Conservation (phyloP, 2,329 filamentous ascomycete genomes). For the Thelonectria blattea region DNA sequence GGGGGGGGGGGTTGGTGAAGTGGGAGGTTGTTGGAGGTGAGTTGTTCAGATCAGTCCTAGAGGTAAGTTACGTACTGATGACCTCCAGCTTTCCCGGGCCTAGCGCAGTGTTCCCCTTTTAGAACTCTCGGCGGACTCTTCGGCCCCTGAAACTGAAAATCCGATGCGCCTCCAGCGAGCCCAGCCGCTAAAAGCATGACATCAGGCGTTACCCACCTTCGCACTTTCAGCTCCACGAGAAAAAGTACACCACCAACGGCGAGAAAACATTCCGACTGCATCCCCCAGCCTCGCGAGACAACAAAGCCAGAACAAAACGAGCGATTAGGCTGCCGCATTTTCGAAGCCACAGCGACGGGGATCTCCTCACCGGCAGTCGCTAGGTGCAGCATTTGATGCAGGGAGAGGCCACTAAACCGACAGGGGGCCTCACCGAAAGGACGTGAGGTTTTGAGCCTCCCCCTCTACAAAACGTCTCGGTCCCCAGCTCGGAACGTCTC, state of each 20-base stretch:
- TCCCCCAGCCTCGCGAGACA: background rate
- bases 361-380: background rate
- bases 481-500: background rate
- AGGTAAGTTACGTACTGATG: background rate
- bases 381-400: background rate
- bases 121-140: background rate
- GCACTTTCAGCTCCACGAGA: background rate
- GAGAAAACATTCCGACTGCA: too few species aligned
- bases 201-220: constrained; percentile 13
- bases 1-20: background rate
- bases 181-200: constrained; percentile 14
- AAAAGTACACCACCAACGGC: background rate
- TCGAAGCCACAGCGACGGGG: background rate
- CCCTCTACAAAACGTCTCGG: background rate
- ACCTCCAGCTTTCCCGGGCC: background rate
- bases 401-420: background rate
- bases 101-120: constrained; percentile 15
- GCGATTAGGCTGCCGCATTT: background rate
- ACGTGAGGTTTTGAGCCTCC: background rate
- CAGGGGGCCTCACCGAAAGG: background rate
- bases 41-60: background rate
- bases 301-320: background rate
- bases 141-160: background rate
- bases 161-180: too few species aligned
- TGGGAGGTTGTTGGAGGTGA: constrained; percentile 8